These are phyloP conservation scores for Piedraia hortae DNA, from an alignment of 2,329 filamentous ascomycete species.

Conservation along the genomic window DNA sequence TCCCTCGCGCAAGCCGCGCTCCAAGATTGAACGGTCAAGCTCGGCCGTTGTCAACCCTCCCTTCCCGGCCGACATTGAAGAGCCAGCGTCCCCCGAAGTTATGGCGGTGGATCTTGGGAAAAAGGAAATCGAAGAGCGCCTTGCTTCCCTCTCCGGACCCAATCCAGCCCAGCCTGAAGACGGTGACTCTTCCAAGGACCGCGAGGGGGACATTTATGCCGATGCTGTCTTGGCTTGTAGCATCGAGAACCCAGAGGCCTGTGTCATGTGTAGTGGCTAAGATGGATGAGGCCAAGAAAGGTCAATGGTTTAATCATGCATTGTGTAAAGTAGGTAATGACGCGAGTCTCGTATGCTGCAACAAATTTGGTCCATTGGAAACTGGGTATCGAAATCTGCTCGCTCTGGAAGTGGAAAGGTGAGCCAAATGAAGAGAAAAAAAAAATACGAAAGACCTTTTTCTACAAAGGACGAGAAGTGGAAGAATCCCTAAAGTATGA, in stretches of 20 bases:
- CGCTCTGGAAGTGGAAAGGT: too few species aligned
- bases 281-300: too few species aligned
- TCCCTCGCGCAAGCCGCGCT: constrained; percentile 23
- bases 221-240: constrained; percentile 80
- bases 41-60: constrained; percentile 31
- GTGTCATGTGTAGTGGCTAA: constrained; percentile 93
- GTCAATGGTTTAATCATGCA: too few species aligned
- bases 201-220: constrained; percentile 83
- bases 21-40: constrained; percentile 9
- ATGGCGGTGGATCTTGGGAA: constrained; percentile 46
- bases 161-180: constrained; percentile 48
- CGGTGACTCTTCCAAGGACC: constrained; percentile 38
- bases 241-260: constrained; percentile 88
- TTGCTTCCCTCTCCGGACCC: constrained; percentile 38
- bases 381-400: too few species aligned
- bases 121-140: constrained; percentile 23
- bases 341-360: too few species aligned
- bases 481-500: too few species aligned
- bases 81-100: constrained; percentile 54
- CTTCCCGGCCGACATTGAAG: constrained; percentile 51
- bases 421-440: too few species aligned
- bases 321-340: too few species aligned
- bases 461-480: too few species aligned
- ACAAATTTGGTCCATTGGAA: too few species aligned
- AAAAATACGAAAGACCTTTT: too few species aligned